Evolutionary conservation across 306 rosid species (phyloP), one percentile per base, ranked within the genome.

Genomic region (Inga oerstediana): DNA sequence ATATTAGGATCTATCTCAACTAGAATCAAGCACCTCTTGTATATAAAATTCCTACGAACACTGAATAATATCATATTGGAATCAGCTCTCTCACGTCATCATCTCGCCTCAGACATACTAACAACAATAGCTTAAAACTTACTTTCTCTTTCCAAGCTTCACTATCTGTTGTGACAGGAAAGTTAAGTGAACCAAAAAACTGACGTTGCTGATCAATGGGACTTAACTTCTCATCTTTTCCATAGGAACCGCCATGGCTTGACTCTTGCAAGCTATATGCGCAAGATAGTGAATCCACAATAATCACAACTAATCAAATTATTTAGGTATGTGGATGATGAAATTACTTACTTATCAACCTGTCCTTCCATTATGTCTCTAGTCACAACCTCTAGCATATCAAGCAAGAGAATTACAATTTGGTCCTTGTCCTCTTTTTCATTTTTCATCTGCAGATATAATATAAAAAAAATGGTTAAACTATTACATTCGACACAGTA

Each of bases 91-190:
- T 27, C 1, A 27, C 1, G 30, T 27, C 30, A 0, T 27, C 30
- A 1, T 27, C 30, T 27, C 30, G 30, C 30, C 30, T 27, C 27
- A 27, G 27, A 58, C 49, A 48, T 56, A 34, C 24, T 8, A 76
- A 59, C 30, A 64, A 80, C 8, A 71, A 10, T 61, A 22, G 39
- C 43, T 54, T 39, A 68, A 85, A 71, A 86, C 92, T 81, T 85
- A 91, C 99, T 83, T 93, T 93, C 88, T 96, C 99, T 79, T 87
- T 85, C 99, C 99, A 92, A 80, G 93, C 98, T 69, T 92, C 99
- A 43, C 92, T 89, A 82, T 85, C 90, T 58, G 85, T 75, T 66
- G 83, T 64, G 76, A 90, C 88, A 32, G 99, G 99, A 83, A 93
- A 96, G 11, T 61, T 78, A 56, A 96, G 94, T 48, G 67, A 48